These are phyloP conservation scores for Mortierella sp. DNA, from an alignment of 371 early-diverging fungal genomes.

Conservation along the genomic window DNA sequence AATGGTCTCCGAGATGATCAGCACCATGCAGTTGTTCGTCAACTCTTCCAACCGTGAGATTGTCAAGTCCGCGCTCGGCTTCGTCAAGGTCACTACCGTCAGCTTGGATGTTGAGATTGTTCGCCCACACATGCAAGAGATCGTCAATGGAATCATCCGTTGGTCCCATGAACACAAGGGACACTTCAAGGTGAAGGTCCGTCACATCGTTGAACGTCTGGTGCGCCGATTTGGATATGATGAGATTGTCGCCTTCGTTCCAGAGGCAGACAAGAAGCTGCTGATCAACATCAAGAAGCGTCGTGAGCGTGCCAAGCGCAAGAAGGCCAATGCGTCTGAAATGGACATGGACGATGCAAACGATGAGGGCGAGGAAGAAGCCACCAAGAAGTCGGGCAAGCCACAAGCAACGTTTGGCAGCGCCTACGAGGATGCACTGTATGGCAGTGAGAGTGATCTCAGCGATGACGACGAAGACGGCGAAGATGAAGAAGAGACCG, in stretches of 20 bases:
- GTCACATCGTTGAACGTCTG: conserved; percentile 94
- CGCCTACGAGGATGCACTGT: conserved; percentile 90
- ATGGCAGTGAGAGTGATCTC: conserved; percentile 92
- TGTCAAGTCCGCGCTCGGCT: conserved; percentile 90
- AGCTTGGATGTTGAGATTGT: conserved; percentile 76
- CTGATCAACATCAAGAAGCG: conserved; percentile 93
- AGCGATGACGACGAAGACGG: conserved; percentile 76
- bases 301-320: conserved; percentile 87
- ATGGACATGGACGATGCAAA: conserved; percentile 61
- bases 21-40: conserved; percentile 81
- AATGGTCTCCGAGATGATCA: conserved; percentile 72
- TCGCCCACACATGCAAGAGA: conserved; percentile 69
- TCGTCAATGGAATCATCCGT: conserved; percentile 75
- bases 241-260: conserved; percentile 78
- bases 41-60: conserved; percentile 89
- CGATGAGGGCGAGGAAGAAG: conserved; percentile 56
- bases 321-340: conserved; percentile 53
- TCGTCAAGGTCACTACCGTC: conserved; percentile 93
- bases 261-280: conserved; percentile 90
- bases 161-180: conserved; percentile 90
- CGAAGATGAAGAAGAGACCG: conserved; percentile 47
- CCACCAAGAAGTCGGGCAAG: conserved; percentile 57
- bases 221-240: conserved; percentile 88
- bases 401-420: conserved; percentile 64
- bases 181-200: conserved; percentile 89